phyloP scores from a whole-genome alignment of 345 rosid genomes.

The Laguncularia racemosa region DNA sequence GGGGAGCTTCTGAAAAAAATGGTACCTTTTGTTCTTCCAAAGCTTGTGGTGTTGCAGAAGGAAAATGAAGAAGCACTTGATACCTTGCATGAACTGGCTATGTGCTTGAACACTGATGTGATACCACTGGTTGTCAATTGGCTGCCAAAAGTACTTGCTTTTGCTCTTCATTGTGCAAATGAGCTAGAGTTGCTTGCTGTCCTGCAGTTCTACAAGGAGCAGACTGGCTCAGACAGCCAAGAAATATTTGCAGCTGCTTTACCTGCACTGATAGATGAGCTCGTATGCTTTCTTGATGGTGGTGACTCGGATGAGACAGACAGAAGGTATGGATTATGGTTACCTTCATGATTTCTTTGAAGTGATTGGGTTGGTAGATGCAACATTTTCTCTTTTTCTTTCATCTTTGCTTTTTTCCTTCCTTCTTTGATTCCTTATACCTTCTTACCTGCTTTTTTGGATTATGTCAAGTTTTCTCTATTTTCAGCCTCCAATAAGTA shows the following conservation, averaged over 20 bases:
- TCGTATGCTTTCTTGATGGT: conserved; percentile 77
- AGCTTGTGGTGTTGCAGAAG: conserved; percentile 77
- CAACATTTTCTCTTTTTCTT: neutral
- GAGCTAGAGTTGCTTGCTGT: conserved; percentile 56
- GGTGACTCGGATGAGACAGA: conserved; percentile 61
- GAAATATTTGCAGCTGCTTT: conserved; percentile 92
- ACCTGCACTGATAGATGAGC: conserved; percentile 92
- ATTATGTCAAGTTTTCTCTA: too few relatives aligned
- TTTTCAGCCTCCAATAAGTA: too few relatives aligned
- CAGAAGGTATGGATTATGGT: conserved; percentile 45
- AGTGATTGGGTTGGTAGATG: neutral
- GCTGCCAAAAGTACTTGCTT: conserved; percentile 92
- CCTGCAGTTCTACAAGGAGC: conserved; percentile 72
- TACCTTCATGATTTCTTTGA: neutral
- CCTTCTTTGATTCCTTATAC: neutral
- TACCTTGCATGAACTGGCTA: conserved; percentile 60
- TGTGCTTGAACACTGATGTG: conserved; percentile 60
- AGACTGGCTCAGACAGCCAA: conserved; percentile 73
- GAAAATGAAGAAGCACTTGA: conserved; percentile 51
- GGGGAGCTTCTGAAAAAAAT: conserved; percentile 64
- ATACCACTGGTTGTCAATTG: conserved; percentile 73
- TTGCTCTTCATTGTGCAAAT: conserved; percentile 71
- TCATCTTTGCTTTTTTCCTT: neutral
- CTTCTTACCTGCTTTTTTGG: too few relatives aligned
- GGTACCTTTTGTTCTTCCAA: conserved; percentile 85